Base-by-base conservation (phyloP, 1,139 yeast species). In the Protomyces arabidopsidicola region DNA sequence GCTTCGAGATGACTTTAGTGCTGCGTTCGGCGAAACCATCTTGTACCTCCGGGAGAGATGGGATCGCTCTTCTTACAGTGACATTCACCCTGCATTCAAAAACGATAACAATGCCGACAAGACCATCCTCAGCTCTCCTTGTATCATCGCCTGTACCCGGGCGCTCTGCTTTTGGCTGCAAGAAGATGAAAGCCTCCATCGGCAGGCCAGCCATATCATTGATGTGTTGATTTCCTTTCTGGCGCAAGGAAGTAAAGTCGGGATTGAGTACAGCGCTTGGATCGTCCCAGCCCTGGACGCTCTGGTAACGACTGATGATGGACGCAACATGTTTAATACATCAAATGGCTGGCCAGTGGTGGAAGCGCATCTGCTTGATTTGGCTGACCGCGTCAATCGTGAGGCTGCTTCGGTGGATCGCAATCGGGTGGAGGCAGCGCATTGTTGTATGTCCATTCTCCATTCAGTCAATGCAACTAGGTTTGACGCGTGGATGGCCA, bases 201-300 rank as follows among this genome's bases (percentile, higher is more conserved):
- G n/a, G 14, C 53, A 57, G 16, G 60, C 60, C 4, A 16, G 24
- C 18, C 55, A 53, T 12, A 36, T 57, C 48, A 50, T 48, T 39
- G 65, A 60, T 38, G 60, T 63, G 22, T 35, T 63, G 39, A 20
- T 63, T 16, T 55, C 51, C 9, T 20, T 63, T 36, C 45, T 51
- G 42, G 35, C 60, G 12, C 38, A 34, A 34, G 51, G 48, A 34
- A 42, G 10, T n/a, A 6, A 16, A 24, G 22, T 6, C 22, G 56
- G 51, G 18, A 12, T 61, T 14, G 60, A 38, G 20, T 61, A 61
- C 31, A 45, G 59, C 52, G 5, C 34, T 16, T 61, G 65, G 65
- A 34, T 63, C 20, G n/a, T 53, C 8, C 45, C 55, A 5, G 45
- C 58, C 5, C 16, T 63, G n/a, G 50, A 39, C 16, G 59, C 54